phyloP scores from a whole-genome alignment of 306 rosid genomes.

The Prunus mongolica region DNA sequence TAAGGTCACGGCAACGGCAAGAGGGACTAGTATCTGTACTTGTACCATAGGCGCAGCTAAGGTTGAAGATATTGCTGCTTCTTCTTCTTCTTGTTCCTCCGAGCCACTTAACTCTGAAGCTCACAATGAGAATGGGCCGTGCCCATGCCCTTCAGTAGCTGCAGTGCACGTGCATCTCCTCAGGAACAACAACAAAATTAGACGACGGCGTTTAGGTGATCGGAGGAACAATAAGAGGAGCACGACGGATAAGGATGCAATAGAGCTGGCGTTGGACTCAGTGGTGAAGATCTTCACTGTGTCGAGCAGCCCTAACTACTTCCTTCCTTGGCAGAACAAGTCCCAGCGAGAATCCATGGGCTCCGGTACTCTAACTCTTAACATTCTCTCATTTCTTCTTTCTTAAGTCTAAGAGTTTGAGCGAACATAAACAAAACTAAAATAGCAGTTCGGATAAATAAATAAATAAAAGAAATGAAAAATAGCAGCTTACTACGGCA shows the following conservation, averaged over 20 bases:
- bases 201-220: constrained; percentile 1
- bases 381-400: not conserved
- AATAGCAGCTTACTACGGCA: not conserved
- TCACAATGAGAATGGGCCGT: not conserved
- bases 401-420: not conserved
- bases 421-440: not conserved
- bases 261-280: constrained; percentile 75
- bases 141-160: not conserved
- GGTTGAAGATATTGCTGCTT: not conserved
- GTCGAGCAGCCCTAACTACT: constrained; percentile 72
- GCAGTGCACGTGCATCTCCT: not conserved
- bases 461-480: no score
- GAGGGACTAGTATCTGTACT: not conserved
- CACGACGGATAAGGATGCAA: constrained; percentile 28
- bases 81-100: not conserved
- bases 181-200: not conserved
- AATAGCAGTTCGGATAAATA: no score
- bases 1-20: not conserved
- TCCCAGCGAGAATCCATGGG: constrained; percentile 89
- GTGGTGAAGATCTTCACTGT: constrained; percentile 90
- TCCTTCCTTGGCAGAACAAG: constrained; percentile 95
- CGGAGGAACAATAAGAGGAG: not conserved
- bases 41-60: constrained; percentile 6
- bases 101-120: not conserved
- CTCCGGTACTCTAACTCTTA: constrained; percentile 46